These are phyloP conservation scores for Cyathus striatus DNA, from an alignment of 768 basidiomycete genomes.

Conservation along the genomic window DNA sequence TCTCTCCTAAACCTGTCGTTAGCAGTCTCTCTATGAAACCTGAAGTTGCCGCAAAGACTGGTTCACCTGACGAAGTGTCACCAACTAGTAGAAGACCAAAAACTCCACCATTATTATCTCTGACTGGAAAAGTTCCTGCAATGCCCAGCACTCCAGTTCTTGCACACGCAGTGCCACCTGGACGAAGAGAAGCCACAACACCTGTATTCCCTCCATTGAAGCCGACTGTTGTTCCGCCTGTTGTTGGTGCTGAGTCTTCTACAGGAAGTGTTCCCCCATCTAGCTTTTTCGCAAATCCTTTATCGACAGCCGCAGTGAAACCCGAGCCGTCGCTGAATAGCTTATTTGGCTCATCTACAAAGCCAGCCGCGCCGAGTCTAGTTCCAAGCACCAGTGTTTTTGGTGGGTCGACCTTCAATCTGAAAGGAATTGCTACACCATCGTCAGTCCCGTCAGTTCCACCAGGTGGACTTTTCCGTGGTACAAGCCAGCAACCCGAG, in stretches of 20 bases:
- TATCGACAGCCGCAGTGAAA: no score
- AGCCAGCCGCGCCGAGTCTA: background rate
- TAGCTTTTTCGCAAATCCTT: slow-evolving; percentile 3
- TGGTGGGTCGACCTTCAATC: slow-evolving; percentile 10
- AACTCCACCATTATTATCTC: slow-evolving; percentile 43
- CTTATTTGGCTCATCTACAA: slow-evolving; percentile 2
- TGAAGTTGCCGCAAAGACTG: slow-evolving; percentile 8
- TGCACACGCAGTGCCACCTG: slow-evolving; percentile 3
- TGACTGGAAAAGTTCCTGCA: slow-evolving; percentile 14
- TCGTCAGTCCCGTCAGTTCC: background rate
- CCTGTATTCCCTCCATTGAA: slow-evolving; percentile 1
- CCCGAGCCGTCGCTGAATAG: slow-evolving; percentile 1
- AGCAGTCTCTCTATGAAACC: slow-evolving; percentile 25
- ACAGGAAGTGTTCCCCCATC: background rate
- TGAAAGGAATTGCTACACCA: slow-evolving; percentile 2
- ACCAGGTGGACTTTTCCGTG: background rate
- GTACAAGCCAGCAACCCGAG: no score
- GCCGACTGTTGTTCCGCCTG: background rate
- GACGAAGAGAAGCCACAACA: slow-evolving; percentile 2
- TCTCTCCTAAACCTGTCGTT: slow-evolving; percentile 33
- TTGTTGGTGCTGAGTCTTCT: background rate
- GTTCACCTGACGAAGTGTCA: slow-evolving; percentile 14
- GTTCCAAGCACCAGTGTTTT: background rate
- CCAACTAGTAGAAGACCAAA: slow-evolving; percentile 31
- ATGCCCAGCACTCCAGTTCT: slow-evolving; percentile 6